These are phyloP conservation scores for Venturia carpophila DNA, from an alignment of 2,329 filamentous ascomycete species.

Conservation along the genomic window DNA sequence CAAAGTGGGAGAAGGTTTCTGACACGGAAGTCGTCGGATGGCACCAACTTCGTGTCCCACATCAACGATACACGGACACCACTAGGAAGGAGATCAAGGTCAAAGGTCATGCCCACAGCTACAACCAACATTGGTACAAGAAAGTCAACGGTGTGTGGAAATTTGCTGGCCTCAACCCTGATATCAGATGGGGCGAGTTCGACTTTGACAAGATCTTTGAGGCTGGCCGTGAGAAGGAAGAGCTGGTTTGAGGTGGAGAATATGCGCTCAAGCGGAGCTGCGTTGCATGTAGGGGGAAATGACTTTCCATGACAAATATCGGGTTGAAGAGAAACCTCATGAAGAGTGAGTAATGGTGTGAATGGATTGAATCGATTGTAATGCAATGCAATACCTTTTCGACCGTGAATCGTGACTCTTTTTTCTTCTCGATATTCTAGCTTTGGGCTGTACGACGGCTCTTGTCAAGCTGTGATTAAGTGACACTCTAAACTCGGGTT, in stretches of 20 bases:
- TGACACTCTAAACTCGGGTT: not conserved
- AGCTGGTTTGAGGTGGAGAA: slow-evolving; percentile 4
- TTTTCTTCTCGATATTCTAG: not conserved
- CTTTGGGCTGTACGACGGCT: too few species aligned
- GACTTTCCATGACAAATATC: not conserved
- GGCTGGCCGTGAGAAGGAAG: slow-evolving; percentile 34
- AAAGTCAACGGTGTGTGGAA: slow-evolving; percentile 53
- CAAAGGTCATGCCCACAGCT: slow-evolving; percentile 51
- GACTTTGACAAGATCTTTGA: slow-evolving; percentile 49
- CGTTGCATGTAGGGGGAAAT: not conserved
- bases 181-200: slow-evolving; percentile 49
- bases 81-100: slow-evolving; percentile 39
- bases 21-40: slow-evolving; percentile 44
- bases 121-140: slow-evolving; percentile 48
- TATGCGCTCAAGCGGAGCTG: not conserved
- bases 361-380: not conserved
- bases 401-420: not conserved
- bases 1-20: slow-evolving; percentile 43
- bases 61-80: slow-evolving; percentile 48
- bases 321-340: not conserved
- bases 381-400: not conserved
- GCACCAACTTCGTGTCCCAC: slow-evolving; percentile 52
- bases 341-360: not conserved
- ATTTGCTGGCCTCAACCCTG: slow-evolving; percentile 48
- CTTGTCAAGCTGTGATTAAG: too few species aligned